Evolutionary conservation across 345 rosid species (phyloP).

Genomic region (Firmiana major): DNA sequence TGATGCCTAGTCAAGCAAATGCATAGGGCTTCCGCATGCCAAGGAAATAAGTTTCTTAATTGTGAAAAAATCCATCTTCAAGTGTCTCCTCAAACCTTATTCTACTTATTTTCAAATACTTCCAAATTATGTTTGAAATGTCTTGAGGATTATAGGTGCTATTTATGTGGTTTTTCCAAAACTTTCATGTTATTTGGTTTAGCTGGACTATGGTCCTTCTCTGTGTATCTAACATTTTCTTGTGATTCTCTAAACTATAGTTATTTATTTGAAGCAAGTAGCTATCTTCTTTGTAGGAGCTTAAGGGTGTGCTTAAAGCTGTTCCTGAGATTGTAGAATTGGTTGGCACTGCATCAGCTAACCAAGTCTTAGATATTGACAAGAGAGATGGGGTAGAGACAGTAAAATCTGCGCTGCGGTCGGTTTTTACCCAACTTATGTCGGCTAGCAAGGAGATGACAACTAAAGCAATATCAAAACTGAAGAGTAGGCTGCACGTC

Average conservation of each 20-base stretch:
- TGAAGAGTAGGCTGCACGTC: slow-evolving; percentile 58
- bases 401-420: slow-evolving; percentile 57
- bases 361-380: slow-evolving; percentile 40
- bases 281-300: slow-evolving; percentile 54
- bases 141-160: neutral
- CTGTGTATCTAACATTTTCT: neutral
- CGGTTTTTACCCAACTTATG: slow-evolving; percentile 80
- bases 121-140: neutral
- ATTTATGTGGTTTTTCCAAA: neutral
- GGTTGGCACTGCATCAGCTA: slow-evolving; percentile 57
- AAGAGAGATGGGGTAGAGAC: slow-evolving; percentile 48
- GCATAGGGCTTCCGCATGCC: neutral
- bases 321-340: slow-evolving; percentile 83
- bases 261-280: slow-evolving; percentile 8
- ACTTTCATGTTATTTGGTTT: neutral
- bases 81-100: neutral
- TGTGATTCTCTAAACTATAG: neutral
- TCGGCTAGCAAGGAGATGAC: slow-evolving; percentile 69
- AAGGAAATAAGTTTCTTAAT: neutral
- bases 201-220: neutral
- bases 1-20: neutral
- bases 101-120: neutral
- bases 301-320: slow-evolving; percentile 62
- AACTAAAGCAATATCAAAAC: slow-evolving; percentile 44
- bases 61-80: neutral